Conservation (phyloP, 768 basidiomycete species). For the Leccinum ochraceum region DNA sequence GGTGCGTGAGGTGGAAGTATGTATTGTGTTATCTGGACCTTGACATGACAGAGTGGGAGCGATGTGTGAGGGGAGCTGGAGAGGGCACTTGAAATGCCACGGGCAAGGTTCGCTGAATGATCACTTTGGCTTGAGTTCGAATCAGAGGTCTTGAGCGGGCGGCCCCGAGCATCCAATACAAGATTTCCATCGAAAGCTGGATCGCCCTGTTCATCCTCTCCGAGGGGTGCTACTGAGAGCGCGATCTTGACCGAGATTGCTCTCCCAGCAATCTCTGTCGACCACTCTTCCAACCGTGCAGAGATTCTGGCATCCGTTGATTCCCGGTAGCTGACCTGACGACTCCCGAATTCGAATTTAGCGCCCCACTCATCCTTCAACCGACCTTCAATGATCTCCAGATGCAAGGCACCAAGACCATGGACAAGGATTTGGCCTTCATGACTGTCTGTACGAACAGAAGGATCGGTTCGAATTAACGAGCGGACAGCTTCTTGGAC, state of each 20-base stretch:
- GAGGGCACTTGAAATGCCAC: slow-evolving; percentile 69
- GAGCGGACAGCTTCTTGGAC: slow-evolving; percentile 75
- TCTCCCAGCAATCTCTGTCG: slow-evolving; percentile 63
- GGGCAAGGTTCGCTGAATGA: slow-evolving; percentile 55
- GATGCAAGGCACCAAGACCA: slow-evolving; percentile 81
- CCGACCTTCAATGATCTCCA: slow-evolving; percentile 88
- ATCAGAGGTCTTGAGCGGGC: slow-evolving; percentile 53
- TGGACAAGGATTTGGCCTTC: slow-evolving; percentile 85
- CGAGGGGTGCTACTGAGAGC: slow-evolving; percentile 56
- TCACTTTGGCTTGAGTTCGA: slow-evolving; percentile 43
- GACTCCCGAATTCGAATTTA: slow-evolving; percentile 72
- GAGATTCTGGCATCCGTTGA: slow-evolving; percentile 34
- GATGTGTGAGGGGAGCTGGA: slow-evolving; percentile 81
- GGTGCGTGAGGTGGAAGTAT: slow-evolving; percentile 43
- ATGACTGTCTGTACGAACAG: slow-evolving; percentile 73
- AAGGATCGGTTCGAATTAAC: slow-evolving; percentile 86
- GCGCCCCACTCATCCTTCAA: slow-evolving; percentile 79
- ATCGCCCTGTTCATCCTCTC: slow-evolving; percentile 59
- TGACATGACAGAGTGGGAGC: slow-evolving; percentile 64
- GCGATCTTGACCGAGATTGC: slow-evolving; percentile 49
- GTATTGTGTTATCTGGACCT: slow-evolving; percentile 53
- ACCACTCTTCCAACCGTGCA: slow-evolving; percentile 49
- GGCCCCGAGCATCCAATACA: slow-evolving; percentile 56
- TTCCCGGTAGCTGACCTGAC: slow-evolving; percentile 83
- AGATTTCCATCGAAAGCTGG: slow-evolving; percentile 77